phyloP scores from a whole-genome alignment of 768 basidiomycete species.

The Rhizopogon roseolus region DNA sequence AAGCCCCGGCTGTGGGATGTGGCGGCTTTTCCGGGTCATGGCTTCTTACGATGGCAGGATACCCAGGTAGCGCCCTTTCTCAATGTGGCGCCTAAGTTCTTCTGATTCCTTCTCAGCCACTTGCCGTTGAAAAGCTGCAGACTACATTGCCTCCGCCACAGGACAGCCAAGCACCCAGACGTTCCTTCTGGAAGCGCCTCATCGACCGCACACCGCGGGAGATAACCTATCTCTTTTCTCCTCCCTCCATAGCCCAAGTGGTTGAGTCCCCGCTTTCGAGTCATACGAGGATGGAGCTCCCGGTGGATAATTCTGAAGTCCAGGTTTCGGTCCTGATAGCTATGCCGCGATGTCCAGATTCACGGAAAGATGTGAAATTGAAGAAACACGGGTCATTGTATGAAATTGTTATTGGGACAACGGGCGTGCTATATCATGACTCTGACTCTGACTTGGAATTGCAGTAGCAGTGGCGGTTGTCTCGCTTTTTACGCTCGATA shows the following conservation, averaged over 20 bases:
- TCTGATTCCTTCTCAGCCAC: constrained; percentile 13
- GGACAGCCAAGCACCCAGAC: constrained; percentile 4
- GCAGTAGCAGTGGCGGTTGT: constrained; percentile 6
- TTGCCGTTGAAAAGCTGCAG: constrained; percentile 13
- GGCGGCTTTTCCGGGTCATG: constrained; percentile 6
- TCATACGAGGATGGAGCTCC: constrained; percentile 1
- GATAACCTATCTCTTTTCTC: constrained; percentile 22
- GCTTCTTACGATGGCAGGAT: constrained; percentile 9
- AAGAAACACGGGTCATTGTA: constrained; percentile 3
- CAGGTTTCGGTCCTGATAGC: constrained; percentile 22
- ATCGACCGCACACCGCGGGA: constrained; percentile 16
- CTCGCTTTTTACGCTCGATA: constrained; percentile 1
- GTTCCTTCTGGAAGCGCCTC: constrained; percentile 20
- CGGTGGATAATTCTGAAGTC: constrained; percentile 15
- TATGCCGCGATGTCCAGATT: constrained; percentile 20
- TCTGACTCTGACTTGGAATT: background rate
- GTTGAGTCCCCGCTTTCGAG: background rate
- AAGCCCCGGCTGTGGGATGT: constrained; percentile 23
- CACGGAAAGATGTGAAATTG: background rate
- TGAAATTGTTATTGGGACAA: constrained; percentile 25
- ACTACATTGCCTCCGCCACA: background rate
- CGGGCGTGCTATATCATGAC: constrained; percentile 11
- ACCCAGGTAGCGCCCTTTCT: constrained; percentile 18
- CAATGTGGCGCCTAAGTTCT: constrained; percentile 7
- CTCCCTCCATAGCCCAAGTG: background rate